A percentile compares a stretch with the other conserved stretches of the same genome.
These are phyloP conservation scores for Gremmenia infestans DNA, from an alignment of 2,329 filamentous ascomycete species.

Conservation along the genomic window DNA sequence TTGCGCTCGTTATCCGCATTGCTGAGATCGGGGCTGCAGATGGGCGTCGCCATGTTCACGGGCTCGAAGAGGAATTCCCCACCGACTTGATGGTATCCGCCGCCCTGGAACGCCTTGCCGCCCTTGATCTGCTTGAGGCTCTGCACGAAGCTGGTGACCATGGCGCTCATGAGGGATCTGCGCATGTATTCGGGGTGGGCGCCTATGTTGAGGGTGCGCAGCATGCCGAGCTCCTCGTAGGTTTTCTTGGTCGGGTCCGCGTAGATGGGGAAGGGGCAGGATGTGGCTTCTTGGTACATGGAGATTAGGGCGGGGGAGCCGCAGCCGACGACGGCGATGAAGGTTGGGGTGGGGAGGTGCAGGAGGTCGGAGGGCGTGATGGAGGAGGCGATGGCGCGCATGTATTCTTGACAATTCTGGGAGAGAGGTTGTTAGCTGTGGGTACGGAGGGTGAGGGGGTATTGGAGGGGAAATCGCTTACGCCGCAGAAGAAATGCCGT, in stretches of 20 bases:
- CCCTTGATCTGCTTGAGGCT: slow-evolving; percentile 35
- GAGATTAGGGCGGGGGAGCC: slow-evolving; percentile 50
- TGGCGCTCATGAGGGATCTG: slow-evolving; percentile 34
- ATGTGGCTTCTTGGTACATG: slow-evolving; percentile 44
- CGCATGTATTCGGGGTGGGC: slow-evolving; percentile 45
- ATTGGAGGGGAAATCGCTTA: slow-evolving; percentile 15
- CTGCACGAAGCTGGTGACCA: slow-evolving; percentile 39
- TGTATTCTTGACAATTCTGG: slow-evolving; percentile 34
- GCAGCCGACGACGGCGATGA: slow-evolving; percentile 50
- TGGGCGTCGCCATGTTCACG: slow-evolving; percentile 22
- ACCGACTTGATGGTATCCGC: slow-evolving; percentile 49
- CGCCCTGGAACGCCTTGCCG: slow-evolving; percentile 43
- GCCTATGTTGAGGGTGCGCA: slow-evolving; percentile 43
- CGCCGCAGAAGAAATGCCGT: slow-evolving; percentile 35
- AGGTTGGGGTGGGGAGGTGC: slow-evolving; percentile 28
- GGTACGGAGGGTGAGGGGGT: neutral
- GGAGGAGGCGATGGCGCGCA: slow-evolving; percentile 27
- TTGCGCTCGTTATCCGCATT: slow-evolving; percentile 2
- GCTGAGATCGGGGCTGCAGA: slow-evolving; percentile 7
- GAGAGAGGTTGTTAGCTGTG: neutral
- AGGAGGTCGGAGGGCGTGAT: slow-evolving; percentile 29
- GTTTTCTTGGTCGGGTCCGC: slow-evolving; percentile 49
- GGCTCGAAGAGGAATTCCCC: slow-evolving; percentile 34
- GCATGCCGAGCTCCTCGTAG: slow-evolving; percentile 51
- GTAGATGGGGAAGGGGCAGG: slow-evolving; percentile 51